Percentiles rank a stretch among this genome's conserved stretches.
phyloP scores from a whole-genome alignment of 306 rosid species.

The Leucaena leucocephala region DNA sequence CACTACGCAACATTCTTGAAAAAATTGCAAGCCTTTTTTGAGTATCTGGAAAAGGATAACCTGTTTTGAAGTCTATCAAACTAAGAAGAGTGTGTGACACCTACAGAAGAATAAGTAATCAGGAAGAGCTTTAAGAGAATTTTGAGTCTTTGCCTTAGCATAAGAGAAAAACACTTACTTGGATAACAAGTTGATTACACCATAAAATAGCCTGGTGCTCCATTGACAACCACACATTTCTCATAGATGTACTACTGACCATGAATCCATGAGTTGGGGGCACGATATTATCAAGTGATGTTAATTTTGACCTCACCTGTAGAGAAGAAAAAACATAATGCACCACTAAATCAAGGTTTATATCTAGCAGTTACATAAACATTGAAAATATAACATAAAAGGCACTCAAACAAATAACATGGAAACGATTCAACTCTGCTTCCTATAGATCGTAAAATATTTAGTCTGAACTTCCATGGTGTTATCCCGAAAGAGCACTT shows the following conservation, averaged over 20 bases:
- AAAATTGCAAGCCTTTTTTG: conserved; percentile 65
- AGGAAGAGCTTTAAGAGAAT: conserved; percentile 35
- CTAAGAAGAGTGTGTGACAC: conserved; percentile 95
- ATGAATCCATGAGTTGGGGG: conserved; percentile 97
- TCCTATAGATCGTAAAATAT: not conserved
- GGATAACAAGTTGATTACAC: conserved; percentile 95
- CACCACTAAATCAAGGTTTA: conserved; percentile 28
- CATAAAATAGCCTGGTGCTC: conserved; percentile 97
- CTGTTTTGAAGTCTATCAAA: conserved; percentile 73
- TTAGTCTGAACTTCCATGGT: not conserved
- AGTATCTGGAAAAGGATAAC: conserved; percentile 71
- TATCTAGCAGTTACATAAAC: conserved; percentile 29
- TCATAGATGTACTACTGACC: conserved; percentile 94
- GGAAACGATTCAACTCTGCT: not conserved
- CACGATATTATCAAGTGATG: conserved; percentile 89
- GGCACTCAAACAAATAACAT: not conserved
- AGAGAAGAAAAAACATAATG: conserved; percentile 37
- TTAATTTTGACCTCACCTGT: conserved; percentile 80
- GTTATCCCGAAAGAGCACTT: conserved; percentile 12
- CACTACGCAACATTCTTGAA: conserved; percentile 88
- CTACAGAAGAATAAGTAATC: conserved; percentile 56
- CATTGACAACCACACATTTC: conserved; percentile 98
- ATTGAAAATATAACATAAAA: conserved; percentile 25
- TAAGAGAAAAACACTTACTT: conserved; percentile 59
- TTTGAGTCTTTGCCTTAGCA: conserved; percentile 13